Base-by-base conservation (phyloP, 2,329 filamentous ascomycete species). In the Cyphellophora attinorum region DNA sequence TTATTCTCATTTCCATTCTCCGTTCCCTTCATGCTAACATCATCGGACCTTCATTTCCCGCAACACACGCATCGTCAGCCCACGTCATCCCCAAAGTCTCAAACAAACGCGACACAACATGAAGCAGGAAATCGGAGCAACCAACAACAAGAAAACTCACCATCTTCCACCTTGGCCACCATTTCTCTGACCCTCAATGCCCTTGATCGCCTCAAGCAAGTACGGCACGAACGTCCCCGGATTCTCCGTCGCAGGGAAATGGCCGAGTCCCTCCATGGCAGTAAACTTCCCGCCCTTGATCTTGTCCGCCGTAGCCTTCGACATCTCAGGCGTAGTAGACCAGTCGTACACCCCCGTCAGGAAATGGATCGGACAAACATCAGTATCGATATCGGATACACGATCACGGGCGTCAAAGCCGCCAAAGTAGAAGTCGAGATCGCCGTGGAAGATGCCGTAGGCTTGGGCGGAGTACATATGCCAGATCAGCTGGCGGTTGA, bases 381-480 rank as follows among this genome's bases (percentile, higher is more conserved):
- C 61, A 3, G 61, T 65, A 41, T 70, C 59, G 47, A 70, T 69
- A 5, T 50, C 50, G 0, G 52, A 49, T 21, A 68, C 55, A 35
- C 64, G 58, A 10, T 56, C 50, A 16, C 66, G 60, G 6, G 62
- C 65, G 44, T 70, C 66, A 52, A 60, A 70, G 30, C 65, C 64
- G 33, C 62, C 62, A 34, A 68, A 68, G 54, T 67, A 68, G 48
- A 69, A 68, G 47, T 68, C 63, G 11, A 68, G 50, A 39, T 68
- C 64, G 15, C 65, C 65, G 46, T 68, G 65, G 54, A 70, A 68
- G 31, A 69, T 65, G 2, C 64, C 65, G 38, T 68, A 70, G 2
- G 66, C 65, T 52, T 69, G 65, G 0, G 58, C 57, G 5, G 57
- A 63, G 47, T 69, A 68, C 8, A 62, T 38, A 40, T 69, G 66